Evolutionary conservation across 169 alveolate genomes (phyloP).

Genomic region (Perkinsus olseni): DNA sequence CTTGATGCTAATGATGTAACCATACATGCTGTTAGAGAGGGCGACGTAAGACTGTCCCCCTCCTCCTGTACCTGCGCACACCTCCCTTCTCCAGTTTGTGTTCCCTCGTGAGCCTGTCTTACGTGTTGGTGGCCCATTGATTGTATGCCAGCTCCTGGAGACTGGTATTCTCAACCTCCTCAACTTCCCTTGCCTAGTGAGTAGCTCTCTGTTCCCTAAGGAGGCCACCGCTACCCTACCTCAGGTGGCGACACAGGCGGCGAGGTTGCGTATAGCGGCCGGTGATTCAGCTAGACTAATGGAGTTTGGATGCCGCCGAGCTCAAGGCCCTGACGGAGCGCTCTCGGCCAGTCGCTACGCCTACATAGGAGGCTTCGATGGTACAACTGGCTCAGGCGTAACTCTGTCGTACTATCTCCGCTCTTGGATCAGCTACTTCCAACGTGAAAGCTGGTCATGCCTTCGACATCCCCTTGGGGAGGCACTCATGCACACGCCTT

Average conservation of each 20-base stretch:
- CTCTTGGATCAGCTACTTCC: conserved; percentile 27
- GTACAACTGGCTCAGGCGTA: conserved; percentile 12
- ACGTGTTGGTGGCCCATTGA: conserved; percentile 76
- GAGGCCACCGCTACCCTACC: not conserved
- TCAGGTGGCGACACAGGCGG: not conserved
- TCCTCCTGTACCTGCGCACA: not conserved
- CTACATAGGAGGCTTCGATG: conserved; percentile 68
- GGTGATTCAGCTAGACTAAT: not conserved
- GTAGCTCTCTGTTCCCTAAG: conserved; percentile 34
- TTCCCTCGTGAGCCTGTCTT: conserved; percentile 73
- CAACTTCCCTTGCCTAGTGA: conserved; percentile 66
- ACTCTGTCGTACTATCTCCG: not conserved
- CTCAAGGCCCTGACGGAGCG: conserved; percentile 82
- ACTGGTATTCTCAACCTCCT: conserved; percentile 65
- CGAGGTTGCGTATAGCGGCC: not conserved
- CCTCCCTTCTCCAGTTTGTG: conserved; percentile 26
- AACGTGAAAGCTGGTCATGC: conserved; percentile 51
- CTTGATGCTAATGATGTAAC: conserved; percentile 42
- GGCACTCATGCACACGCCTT: conserved; percentile 78
- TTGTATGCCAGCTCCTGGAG: conserved; percentile 67
- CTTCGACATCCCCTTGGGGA: conserved; percentile 31
- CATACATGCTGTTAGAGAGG: conserved; percentile 24
- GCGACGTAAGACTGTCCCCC: not conserved
- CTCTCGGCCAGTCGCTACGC: conserved; percentile 69
- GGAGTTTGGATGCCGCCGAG: not conserved